Evolutionary conservation across 441 rosid species (phyloP).

Genomic region (Arabidopsis hybrid): DNA sequence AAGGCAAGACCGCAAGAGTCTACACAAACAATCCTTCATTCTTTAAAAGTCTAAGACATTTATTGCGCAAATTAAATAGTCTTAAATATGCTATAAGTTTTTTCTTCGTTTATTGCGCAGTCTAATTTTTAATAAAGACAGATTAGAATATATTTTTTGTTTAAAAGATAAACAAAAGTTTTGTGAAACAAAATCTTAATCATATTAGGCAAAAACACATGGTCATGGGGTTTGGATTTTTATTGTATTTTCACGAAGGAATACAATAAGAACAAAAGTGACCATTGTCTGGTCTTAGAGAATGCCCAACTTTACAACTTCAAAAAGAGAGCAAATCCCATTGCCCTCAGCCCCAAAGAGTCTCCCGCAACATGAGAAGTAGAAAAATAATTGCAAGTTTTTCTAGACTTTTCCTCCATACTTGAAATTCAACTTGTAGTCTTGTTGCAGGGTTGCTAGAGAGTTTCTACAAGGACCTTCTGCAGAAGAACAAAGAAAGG

Average conservation of each 20-base stretch:
- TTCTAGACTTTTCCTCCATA: constrained; percentile 82
- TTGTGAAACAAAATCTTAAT: neutral
- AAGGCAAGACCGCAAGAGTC: neutral
- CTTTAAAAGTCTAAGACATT: neutral
- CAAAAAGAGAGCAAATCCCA: constrained; percentile 5
- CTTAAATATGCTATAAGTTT: neutral
- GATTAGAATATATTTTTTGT: too few relatives aligned
- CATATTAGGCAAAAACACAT: constrained; percentile 5
- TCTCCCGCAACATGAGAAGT: neutral
- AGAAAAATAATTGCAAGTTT: neutral
- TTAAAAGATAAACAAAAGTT: neutral
- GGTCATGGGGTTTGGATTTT: neutral
- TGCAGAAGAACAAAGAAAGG: constrained; percentile 50
- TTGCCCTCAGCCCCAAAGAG: neutral
- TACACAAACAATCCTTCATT: neutral
- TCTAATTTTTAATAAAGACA: neutral
- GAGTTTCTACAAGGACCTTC: constrained; percentile 96
- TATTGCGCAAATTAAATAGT: neutral
- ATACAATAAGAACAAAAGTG: constrained; percentile 21
- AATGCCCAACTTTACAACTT: constrained; percentile 26
- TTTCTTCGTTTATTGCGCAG: neutral
- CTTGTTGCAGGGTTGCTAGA: constrained; percentile 75
- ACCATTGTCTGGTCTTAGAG: constrained; percentile 1
- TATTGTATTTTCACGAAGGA: neutral
- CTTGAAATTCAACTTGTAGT: constrained; percentile 79